These are phyloP conservation scores for Kwoniella sp. DNA, from an alignment of 768 basidiomycete species.

Conservation along the genomic window DNA sequence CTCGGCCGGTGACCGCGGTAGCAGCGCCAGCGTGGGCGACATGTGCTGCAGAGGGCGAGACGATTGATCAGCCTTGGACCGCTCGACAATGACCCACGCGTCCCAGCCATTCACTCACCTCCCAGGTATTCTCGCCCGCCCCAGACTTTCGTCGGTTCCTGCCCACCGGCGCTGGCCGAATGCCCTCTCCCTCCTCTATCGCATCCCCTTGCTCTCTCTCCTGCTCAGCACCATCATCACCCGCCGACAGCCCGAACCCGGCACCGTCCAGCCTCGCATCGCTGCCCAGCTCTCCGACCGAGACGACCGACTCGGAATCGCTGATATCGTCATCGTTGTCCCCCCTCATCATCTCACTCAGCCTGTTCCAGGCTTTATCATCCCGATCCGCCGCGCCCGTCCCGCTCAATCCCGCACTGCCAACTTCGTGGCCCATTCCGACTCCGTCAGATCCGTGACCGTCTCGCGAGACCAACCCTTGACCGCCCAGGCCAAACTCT, in stretches of 20 bases:
- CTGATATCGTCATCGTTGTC: slow-evolving; percentile 69
- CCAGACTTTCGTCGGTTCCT: slow-evolving; percentile 55
- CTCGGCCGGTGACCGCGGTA: slow-evolving; percentile 85
- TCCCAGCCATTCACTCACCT: slow-evolving; percentile 64
- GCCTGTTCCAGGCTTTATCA: slow-evolving; percentile 68
- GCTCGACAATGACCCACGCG: neutral
- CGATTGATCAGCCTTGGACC: neutral
- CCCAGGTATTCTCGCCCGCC: slow-evolving; percentile 84
- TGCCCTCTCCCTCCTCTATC: slow-evolving; percentile 37
- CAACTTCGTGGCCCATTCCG: neutral
- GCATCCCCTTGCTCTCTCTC: slow-evolving; percentile 6
- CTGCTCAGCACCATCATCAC: neutral
- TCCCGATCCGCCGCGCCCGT: slow-evolving; percentile 30
- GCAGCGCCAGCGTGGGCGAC: slow-evolving; percentile 89
- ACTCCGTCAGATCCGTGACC: neutral
- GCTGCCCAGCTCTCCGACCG: slow-evolving; percentile 82
- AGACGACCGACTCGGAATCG: slow-evolving; percentile 87
- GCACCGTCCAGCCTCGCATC: slow-evolving; percentile 59
- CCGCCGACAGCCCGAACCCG: slow-evolving; percentile 49
- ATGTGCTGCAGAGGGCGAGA: slow-evolving; percentile 63
- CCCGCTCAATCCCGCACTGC: neutral
- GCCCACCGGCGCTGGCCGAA: slow-evolving; percentile 56
- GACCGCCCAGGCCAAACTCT: slow-evolving; percentile 35
- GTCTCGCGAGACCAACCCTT: slow-evolving; percentile 6
- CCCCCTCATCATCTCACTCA: slow-evolving; percentile 65